These are phyloP conservation scores for Vitis hybrid DNA, from an alignment of 177 flowering plant species.

Conservation along the genomic window DNA sequence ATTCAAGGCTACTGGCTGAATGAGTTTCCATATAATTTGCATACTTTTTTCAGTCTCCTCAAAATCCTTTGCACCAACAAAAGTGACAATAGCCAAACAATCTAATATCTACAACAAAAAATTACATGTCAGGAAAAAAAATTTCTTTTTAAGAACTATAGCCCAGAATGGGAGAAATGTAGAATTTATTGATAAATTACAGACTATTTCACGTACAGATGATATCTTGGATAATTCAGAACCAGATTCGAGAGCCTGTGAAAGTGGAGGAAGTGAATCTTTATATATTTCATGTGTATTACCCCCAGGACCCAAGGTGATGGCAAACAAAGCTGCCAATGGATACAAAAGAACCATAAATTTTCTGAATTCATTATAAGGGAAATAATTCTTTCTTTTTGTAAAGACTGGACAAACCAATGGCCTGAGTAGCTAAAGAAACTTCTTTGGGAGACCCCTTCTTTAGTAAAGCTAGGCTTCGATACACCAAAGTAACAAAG, in stretches of 20 bases:
- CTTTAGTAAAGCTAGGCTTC: conserved; percentile 5
- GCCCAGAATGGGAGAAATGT: neutral
- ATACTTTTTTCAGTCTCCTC: conserved; percentile 18
- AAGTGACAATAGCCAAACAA: conserved; percentile 18
- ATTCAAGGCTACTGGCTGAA: neutral
- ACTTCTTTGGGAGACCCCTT: conserved; percentile 15
- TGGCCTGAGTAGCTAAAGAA: conserved; percentile 10
- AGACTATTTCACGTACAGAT: neutral
- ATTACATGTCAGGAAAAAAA: neutral
- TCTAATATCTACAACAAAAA: conserved; percentile 11
- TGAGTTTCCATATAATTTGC: conserved; percentile 22
- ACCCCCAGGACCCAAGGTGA: conserved; percentile 12
- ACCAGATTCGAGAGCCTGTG: conserved; percentile 13
- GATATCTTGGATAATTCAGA: conserved; percentile 1
- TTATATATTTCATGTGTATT: conserved; percentile 18
- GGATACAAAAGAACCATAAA: neutral
- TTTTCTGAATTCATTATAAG: neutral
- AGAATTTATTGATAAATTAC: neutral
- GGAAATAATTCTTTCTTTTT: neutral
- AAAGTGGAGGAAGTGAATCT: conserved; percentile 14
- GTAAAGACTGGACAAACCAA: conserved; percentile 11
- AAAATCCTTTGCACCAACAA: conserved; percentile 14
- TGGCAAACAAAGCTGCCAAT: conserved; percentile 17
- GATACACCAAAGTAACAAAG: conserved; percentile 9
- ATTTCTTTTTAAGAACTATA: neutral